Evolutionary conservation across 352 stramenopile species (phyloP).

Genomic region (Phytophthora pluvialis): DNA sequence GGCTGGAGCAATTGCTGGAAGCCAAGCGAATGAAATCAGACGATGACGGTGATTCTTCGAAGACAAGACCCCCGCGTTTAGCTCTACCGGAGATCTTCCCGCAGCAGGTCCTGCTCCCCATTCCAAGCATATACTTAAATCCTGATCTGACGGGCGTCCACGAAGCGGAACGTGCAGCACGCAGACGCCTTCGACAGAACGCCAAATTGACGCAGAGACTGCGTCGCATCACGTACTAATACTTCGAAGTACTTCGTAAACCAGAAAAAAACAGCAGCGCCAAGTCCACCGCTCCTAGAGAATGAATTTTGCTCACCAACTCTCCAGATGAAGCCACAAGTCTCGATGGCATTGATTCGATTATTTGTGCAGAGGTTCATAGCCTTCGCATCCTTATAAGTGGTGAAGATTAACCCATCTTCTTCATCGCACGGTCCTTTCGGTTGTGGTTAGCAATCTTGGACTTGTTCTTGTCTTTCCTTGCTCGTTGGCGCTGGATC

Average conservation of each 20-base stretch:
- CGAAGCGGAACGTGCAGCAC: slow-evolving; percentile 47
- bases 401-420: slow-evolving; percentile 53
- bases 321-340: background rate
- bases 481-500: slow-evolving; percentile 47
- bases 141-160: slow-evolving; percentile 49
- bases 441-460: slow-evolving; percentile 84
- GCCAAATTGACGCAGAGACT: slow-evolving; percentile 49
- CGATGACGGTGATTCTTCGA: slow-evolving; percentile 24
- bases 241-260: background rate
- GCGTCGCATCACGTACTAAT: slow-evolving; percentile 54
- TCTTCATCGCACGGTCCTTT: slow-evolving; percentile 85
- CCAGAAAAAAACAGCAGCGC: background rate
- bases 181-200: slow-evolving; percentile 50
- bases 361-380: background rate
- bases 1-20: slow-evolving; percentile 28
- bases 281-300: background rate
- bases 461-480: slow-evolving; percentile 80
- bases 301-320: slow-evolving; percentile 8
- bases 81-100: slow-evolving; percentile 32
- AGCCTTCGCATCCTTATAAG: slow-evolving; percentile 3
- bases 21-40: slow-evolving; percentile 16
- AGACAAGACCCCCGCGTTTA: slow-evolving; percentile 23
- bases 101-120: slow-evolving; percentile 52
- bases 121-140: slow-evolving; percentile 68
- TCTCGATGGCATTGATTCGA: background rate